Evolutionary conservation across 768 basidiomycete genomes (phyloP), one percentile per base, ranked within the genome.

Genomic region (Suillus tomentosus): DNA sequence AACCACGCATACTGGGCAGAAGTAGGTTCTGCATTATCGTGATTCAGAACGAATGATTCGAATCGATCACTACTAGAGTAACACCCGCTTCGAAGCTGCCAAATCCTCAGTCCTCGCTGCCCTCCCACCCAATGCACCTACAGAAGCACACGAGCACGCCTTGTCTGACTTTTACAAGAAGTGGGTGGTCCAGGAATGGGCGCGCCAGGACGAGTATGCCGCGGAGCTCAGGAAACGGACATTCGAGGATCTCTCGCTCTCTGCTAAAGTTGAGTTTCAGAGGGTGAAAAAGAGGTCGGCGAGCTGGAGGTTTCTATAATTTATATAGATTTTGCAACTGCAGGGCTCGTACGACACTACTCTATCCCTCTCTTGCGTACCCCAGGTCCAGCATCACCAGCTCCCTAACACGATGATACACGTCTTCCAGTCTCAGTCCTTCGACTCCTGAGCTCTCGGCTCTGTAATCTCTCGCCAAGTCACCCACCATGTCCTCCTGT

Each of bases 1-100:
- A 88, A 93, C 65, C 89, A 94, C 62, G 77, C 81, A 19, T 95
- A 92, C 73, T 95, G 93, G 93, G 75, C 85, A 61, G 88, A 94
- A 61, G 93, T 94, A 72, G 68, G 90, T 82, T n/a, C 14, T 43
- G 3, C 36, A 27, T 45, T 42, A 47, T 40, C 39, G 48, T 47
- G 43, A 34, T 62, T 39, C 36, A 39, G 37, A 11, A 4, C 34
- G 5, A 34, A 9, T 24, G 37, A 51, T 69, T 55, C 66, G 62
- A 66, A 34, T 8, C 15, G 48, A 55, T 42, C 40, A 51, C 24
- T 40, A 51, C 27, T 69, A 95, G 93, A 91, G 85, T 72, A 95
- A 95, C 72, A 79, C 82, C 11, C 87, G 92, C n/a, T 94, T 93
- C 72, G 86, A 91, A 71, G 80, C 82, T 10, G 91, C 86, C 40